Evolutionary conservation across 148 eudicot species (phyloP), one percentile per base, ranked within the genome.

Genomic region (Fagopyrum esculentum): DNA sequence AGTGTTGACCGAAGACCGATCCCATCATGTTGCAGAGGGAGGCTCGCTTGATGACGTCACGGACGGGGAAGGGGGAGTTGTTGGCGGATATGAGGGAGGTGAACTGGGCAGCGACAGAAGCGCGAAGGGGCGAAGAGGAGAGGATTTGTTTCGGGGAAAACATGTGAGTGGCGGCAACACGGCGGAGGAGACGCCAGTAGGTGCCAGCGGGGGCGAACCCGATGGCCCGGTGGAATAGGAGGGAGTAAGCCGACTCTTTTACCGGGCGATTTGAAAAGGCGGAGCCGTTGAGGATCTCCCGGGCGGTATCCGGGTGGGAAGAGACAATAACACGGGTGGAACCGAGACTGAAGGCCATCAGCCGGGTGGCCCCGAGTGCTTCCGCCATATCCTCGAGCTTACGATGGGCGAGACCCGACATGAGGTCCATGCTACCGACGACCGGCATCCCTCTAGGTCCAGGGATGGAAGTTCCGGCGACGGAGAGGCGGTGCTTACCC

Each of bases 131-230:
- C 64, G 87, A 88, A 4, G 82, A 78, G 6, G 84, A 83, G 52
- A 79, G 86, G 64, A 93, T 87, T 73, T 90, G 96, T 45, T 88
- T 93, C 0, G 93, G 92, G 73, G 82, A 86, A 78, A 93, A 90
- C 80, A 93, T 84, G 54, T 93, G 96, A 46, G 87, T 80, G 6
- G 92, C 84, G 3, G 96, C 83, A 22, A 93, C 81, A 66, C 83
- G 77, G 3, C 98, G 82, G 6, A 93, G 87, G 44, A 90, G 86
- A 6, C 88, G 81, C 98, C 98, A 93, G 80, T 93, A 93, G 8
- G 78, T 74, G 0, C 98, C 98, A 43, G 86, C 86, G 0, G 96
- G 93, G 29, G 98, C 98, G 63, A 93, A 93, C 73, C 98, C 98
- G 9, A 93, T 93, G 0, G 98, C 87, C 45, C 93, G 77, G 77